Evolutionary conservation across 805 yeast genomes (phyloP).

Genomic region (Phaffomyces antillensis): DNA sequence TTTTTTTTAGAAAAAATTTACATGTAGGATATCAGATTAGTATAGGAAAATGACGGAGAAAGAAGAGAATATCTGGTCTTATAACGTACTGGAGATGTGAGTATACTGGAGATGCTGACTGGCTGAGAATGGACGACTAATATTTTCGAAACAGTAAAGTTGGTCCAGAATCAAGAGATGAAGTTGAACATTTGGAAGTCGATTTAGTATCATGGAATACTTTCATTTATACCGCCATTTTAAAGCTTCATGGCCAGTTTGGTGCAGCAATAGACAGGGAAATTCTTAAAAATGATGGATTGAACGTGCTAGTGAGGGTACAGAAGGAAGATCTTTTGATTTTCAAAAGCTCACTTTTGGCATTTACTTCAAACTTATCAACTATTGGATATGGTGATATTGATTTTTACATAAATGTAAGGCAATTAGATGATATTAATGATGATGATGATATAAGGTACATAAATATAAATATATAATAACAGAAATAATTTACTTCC

Average conservation of each 20-base stretch:
- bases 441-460: background rate
- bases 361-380: conserved; percentile 25
- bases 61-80: conserved; percentile 5
- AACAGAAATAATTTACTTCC: conserved; percentile 28
- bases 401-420: conserved; percentile 16
- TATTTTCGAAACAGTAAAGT: background rate
- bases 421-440: background rate
- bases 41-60: background rate
- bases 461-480: conserved; percentile 1
- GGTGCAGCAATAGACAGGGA: conserved; percentile 32
- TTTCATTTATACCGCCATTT: conserved; percentile 28
- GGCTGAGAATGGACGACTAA: background rate
- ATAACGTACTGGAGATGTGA: conserved; percentile 2
- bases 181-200: conserved; percentile 5
- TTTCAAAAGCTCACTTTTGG: conserved; percentile 26
- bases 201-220: conserved; percentile 35
- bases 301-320: conserved; percentile 22
- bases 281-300: conserved; percentile 21
- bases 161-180: background rate
- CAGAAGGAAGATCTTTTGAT: conserved; percentile 22
- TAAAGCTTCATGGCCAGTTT: conserved; percentile 32
- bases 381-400: conserved; percentile 21
- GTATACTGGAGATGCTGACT: conserved; percentile 1
- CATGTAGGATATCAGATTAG: no score
- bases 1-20: background rate